Base-by-base conservation (phyloP, 2,329 filamentous ascomycete species). In the Anisogramma anomala region DNA sequence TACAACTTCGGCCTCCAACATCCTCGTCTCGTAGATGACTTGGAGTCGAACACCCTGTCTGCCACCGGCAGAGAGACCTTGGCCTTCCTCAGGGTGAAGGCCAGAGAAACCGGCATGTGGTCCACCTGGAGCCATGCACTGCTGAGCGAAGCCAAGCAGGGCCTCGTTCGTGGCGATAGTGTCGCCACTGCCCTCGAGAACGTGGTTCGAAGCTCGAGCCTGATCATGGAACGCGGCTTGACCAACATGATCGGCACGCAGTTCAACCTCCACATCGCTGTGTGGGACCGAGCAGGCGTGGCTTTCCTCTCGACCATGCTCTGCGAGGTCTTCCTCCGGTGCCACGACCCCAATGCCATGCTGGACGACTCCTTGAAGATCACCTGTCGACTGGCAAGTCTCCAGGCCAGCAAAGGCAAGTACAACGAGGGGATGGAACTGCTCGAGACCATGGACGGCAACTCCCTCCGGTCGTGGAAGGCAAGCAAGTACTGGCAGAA, bases 1-100 rank as follows among this genome's bases (percentile, higher is more conserved):
- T 93, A 93, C 54, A 86, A 95, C 55, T 93, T 95, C 52, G 83
- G 82, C n/a, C 84, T 86, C 54, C 78, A 84, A 0, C 87, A 89
- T 52, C 84, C 87, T 0, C 70, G 77, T 39, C 71, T 86, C n/a
- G 77, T 87, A 50, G 74, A 69, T 36, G 74, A 79, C 38, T 68
- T 82, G 5, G 81, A 80, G 47, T 79, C 81, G 28, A 79, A 74
- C 52, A 84, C 77, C 43, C 79, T 86, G 68, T 66, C 87, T 7
- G 84, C 81, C 0, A 80, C 78, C 25, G 84, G 87, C 39, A 82
- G 82, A 50, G 87, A 95, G 55, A 86, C 79, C 1, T 69, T 95
- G 6, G 72, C 77, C 0, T 95, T 91, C 52, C 71, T 96, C 28
- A 86, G 89, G 49, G 74, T 79, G 13, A 91, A 91, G 58, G 84